phyloP scores from a whole-genome alignment of 1,284 basidiomycete species.

The Kwoniella shivajii region DNA sequence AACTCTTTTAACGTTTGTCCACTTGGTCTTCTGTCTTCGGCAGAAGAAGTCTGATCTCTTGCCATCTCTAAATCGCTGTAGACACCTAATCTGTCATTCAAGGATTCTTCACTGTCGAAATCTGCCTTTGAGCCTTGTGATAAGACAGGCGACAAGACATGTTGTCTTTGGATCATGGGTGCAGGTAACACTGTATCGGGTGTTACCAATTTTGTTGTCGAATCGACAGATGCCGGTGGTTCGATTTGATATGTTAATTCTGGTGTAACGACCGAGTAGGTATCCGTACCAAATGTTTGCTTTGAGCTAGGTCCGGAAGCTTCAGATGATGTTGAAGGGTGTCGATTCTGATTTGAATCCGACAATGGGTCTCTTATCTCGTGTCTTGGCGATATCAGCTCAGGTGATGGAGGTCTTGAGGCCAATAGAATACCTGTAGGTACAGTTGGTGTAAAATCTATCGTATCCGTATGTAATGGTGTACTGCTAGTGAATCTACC shows the following conservation, averaged over 20 bases:
- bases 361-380: constrained; percentile 12
- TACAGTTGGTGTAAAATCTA: constrained; percentile 8
- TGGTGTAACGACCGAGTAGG: constrained; percentile 29
- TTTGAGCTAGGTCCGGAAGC: constrained; percentile 6
- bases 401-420: constrained; percentile 15
- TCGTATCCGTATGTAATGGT: background rate
- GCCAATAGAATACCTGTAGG: constrained; percentile 9
- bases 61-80: constrained; percentile 4
- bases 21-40: constrained; percentile 5
- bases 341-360: background rate
- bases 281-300: constrained; percentile 17
- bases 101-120: constrained; percentile 1
- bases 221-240: constrained; percentile 5
- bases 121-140: constrained; percentile 16
- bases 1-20: constrained; percentile 39
- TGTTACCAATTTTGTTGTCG: constrained; percentile 3
- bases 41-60: no score
- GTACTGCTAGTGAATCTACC: background rate
- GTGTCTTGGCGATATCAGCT: background rate
- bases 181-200: background rate
- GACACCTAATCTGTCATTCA: background rate
- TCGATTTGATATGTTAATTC: constrained; percentile 13
- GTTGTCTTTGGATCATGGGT: background rate
- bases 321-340: constrained; percentile 7
- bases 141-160: constrained; percentile 19